Base-by-base conservation (phyloP, 768 basidiomycete genomes). In the Collybiopsis luxurians region DNA sequence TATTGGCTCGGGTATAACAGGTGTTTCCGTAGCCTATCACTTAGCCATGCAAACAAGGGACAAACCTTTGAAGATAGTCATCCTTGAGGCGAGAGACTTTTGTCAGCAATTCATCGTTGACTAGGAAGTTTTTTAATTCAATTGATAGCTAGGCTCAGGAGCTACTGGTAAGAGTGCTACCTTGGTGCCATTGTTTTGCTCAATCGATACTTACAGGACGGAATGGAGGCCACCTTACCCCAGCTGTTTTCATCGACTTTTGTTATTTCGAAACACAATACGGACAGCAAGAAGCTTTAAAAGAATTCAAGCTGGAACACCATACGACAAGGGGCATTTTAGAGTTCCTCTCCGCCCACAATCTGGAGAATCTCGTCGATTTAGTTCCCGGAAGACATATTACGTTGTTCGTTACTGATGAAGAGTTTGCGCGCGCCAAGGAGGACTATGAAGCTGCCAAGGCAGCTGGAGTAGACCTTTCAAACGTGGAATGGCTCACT, bases 61-160 rank as follows among this genome's bases (percentile, higher is more conserved):
- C 23, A 45, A 61, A 39, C 63, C 75, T 17, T 59, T 82, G 43
- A 83, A 73, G 28, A 76, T 86, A 0, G 83, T 86, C 17, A 73
- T 95, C 12, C 68, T 97, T 9, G 94, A 96, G 65, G 95, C 92
- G 3, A 75, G 95, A 62, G 87, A 92, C 64, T 88, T 95, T 69
- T 90, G 93, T 92, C 21, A 55, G 54, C 30, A 13, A 27, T 34
- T 19, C 71, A 89, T 75, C 15, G 42, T 43, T 45, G 56, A 5
- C 57, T 56, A 55, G 61, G 31, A 36, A 49, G 30, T 12, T 58
- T 21, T 12, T 17, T 4, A 36, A 27, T 49, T 24, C 44, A n/a
- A 12, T 28, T 30, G 27, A 28, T 31, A 28, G 4, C 9, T 28
- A 86, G 87, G 87, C 69, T 83, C 86, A 55, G 89, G 90, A 34